phyloP scores from a whole-genome alignment of 331 rosid genomes.

The Malus hybrid region DNA sequence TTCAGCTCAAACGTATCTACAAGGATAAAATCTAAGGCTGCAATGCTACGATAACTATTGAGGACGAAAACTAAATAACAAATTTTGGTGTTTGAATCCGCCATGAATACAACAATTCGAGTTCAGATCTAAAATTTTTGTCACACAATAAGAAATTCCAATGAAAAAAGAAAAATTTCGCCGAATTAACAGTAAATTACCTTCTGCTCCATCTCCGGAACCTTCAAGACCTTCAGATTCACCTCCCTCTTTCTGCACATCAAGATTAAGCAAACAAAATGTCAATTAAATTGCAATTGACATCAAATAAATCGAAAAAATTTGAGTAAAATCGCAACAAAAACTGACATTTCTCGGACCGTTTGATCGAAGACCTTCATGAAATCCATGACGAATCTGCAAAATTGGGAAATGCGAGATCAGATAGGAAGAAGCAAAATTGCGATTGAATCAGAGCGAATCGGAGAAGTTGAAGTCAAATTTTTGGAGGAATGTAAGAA shows the following conservation, averaged over 20 bases:
- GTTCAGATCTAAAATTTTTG: background rate
- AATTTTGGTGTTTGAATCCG: background rate
- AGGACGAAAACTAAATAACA: background rate
- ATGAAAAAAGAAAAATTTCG: background rate
- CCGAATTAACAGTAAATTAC: slow-evolving; percentile 16
- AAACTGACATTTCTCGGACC: slow-evolving; percentile 89
- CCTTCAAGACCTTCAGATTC: slow-evolving; percentile 93
- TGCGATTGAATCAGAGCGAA: slow-evolving; percentile 3
- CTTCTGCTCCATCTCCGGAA: slow-evolving; percentile 99
- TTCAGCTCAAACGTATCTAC: background rate
- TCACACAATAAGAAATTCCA: background rate
- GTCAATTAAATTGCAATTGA: background rate
- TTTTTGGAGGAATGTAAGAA: too few species aligned
- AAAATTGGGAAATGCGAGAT: slow-evolving; percentile 1
- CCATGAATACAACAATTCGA: background rate
- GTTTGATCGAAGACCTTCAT: slow-evolving; percentile 99
- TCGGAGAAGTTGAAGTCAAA: background rate
- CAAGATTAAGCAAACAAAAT: slow-evolving; percentile 6
- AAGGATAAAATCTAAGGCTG: background rate
- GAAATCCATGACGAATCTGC: slow-evolving; percentile 88
- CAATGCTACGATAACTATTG: background rate
- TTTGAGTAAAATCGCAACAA: slow-evolving; percentile 7
- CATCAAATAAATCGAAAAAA: background rate
- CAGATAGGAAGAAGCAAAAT: background rate
- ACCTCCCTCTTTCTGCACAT: slow-evolving; percentile 92